Evolutionary conservation across 1,284 basidiomycete genomes (phyloP), one percentile per base, ranked within the genome.

Genomic region (Cutaneotrichosporon mucoides): DNA sequence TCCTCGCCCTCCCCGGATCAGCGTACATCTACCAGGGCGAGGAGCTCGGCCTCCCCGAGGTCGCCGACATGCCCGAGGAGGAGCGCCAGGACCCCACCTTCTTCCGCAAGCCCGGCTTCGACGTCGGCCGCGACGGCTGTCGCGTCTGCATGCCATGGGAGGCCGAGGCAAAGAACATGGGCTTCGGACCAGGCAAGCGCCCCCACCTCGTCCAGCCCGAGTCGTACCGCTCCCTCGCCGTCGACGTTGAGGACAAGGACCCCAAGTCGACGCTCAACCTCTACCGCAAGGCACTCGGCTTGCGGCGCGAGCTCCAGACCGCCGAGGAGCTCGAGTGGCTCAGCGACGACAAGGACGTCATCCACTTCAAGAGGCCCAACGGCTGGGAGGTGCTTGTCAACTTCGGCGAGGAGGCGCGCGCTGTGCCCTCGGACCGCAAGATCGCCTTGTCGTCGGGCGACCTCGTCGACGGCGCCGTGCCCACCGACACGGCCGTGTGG

Each of bases 11-110:
- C 12, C 73, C 73, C 13, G 73, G 73, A 10, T 72, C 69, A 3
- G 67, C 73, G 1, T 75, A 75, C 61, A 59, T 75, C 45, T 75
- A 75, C 63, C 73, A 75, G 69, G 73, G 73, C 35, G 73, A 76
- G 62, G 73, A 76, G 60, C 68, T 76, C 44, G 73, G 73, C 15
- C 60, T 76, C 11, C 69, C 64, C 33, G 73, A 76, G 62, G 70
- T 71, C 50, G 58, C 60, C 53, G 69, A 71, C 12, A 71, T 76
- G 41, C 59, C 68, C 37, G 61, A 62, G 47, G 55, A 58, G 33
- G 47, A 69, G 52, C 58, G 70, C 49, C 72, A 76, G 66, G 73
- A 76, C 60, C 73, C 73, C 5, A 69, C 62, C 33, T 76, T 71
- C 64, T 64, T 69, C 67, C 67, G 69, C 37, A 66, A 62, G 33